Conservation (phyloP, 441 rosid genomes). For the Manihot esculenta region DNA sequence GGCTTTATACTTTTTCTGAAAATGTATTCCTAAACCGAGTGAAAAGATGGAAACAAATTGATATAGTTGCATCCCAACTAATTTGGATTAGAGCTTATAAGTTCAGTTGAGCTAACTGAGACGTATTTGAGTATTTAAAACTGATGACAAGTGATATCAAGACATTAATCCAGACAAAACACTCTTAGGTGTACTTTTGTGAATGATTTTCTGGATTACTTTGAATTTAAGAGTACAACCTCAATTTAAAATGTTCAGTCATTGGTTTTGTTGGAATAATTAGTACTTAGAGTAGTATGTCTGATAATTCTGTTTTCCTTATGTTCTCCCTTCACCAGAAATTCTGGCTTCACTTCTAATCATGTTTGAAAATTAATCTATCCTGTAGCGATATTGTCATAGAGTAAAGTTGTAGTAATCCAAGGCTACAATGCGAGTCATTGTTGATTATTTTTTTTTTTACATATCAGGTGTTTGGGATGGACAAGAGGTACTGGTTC, state of each 20-base stretch:
- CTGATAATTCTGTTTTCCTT: background rate
- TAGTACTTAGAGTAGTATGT: background rate
- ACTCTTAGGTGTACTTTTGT: background rate
- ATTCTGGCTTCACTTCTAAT: background rate
- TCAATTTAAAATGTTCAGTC: background rate
- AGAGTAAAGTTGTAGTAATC: background rate
- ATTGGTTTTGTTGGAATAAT: background rate
- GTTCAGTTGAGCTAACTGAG: background rate
- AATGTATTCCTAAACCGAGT: too few species aligned
- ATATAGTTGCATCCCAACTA: too few species aligned
- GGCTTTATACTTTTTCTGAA: too few species aligned
- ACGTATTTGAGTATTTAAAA: background rate
- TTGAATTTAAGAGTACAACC: too few species aligned
- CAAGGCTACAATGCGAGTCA: background rate
- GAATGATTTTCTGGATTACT: background rate
- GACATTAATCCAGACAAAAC: background rate
- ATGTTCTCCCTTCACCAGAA: background rate
- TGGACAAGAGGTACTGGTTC: constrained; percentile 72
- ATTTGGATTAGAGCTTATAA: too few species aligned
- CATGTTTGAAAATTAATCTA: background rate
- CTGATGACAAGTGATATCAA: background rate
- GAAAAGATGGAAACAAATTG: too few species aligned
- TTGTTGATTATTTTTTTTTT: background rate
- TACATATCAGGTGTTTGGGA: constrained; percentile 82
- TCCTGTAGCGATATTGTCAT: background rate